These are phyloP conservation scores for Starmera amethionina DNA, from an alignment of 805 yeast genomes.

Conservation along the genomic window DNA sequence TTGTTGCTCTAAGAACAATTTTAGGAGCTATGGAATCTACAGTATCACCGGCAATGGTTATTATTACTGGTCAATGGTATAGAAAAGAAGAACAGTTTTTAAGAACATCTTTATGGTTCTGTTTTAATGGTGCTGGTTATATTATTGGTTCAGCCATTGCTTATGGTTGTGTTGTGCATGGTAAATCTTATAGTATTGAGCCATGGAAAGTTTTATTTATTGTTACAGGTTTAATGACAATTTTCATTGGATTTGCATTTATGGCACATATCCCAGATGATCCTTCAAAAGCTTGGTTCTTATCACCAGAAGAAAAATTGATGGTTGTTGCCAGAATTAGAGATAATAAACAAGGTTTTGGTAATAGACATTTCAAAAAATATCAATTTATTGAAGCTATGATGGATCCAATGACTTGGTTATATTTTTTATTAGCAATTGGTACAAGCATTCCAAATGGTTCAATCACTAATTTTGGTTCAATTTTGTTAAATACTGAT, in stretches of 20 bases:
- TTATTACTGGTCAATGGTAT: conserved; percentile 13
- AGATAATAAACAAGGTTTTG: conserved; percentile 34
- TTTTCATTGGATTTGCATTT: conserved; percentile 32
- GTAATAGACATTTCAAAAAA: conserved; percentile 27
- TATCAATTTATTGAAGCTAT: conserved; percentile 29
- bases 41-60: conserved; percentile 18
- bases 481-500: conserved; percentile 27
- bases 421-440: conserved; percentile 23
- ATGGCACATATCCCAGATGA: conserved; percentile 35
- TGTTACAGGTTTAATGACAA: conserved; percentile 43
- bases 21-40: conserved; percentile 42
- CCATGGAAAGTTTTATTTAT: conserved; percentile 48
- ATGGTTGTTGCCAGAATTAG: conserved; percentile 34
- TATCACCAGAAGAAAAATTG: conserved; percentile 29
- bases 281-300: conserved; percentile 32
- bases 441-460: conserved; percentile 31
- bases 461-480: conserved; percentile 35
- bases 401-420: conserved; percentile 24
- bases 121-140: conserved; percentile 20
- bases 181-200: conserved; percentile 22
- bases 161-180: conserved; percentile 28
- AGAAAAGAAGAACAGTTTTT: conserved; percentile 20
- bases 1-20: conserved; percentile 36
- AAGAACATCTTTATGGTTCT: conserved; percentile 22
- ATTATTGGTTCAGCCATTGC: conserved; percentile 37